Conservation (phyloP, 2,329 filamentous ascomycete species). For the Colletotrichum lupini region DNA sequence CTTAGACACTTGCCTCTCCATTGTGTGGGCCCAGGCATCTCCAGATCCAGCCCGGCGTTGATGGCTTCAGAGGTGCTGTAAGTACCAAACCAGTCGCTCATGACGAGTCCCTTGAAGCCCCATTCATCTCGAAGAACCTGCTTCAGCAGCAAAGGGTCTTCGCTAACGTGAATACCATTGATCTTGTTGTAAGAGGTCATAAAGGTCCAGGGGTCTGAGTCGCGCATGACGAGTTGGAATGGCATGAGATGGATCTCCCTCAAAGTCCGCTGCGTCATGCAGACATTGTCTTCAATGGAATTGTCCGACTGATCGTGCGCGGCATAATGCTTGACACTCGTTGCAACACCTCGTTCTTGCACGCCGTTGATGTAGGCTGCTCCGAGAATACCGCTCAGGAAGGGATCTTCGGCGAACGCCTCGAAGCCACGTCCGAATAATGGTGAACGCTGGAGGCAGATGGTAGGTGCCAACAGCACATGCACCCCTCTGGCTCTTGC, state of each 20-base stretch:
- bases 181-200: constrained; percentile 72
- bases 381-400: constrained; percentile 56
- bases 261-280: constrained; percentile 44
- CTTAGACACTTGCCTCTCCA: constrained; percentile 39
- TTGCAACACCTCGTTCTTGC: constrained; percentile 54
- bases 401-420: constrained; percentile 59
- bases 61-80: constrained; percentile 64
- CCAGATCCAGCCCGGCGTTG: constrained; percentile 65
- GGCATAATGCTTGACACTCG: constrained; percentile 59
- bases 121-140: constrained; percentile 65
- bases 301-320: constrained; percentile 42
- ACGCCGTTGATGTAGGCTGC: constrained; percentile 56
- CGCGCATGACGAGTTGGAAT: constrained; percentile 67
- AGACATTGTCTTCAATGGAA: constrained; percentile 39
- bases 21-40: constrained; percentile 68
- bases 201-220: constrained; percentile 62
- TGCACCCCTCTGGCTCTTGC: constrained; percentile 71
- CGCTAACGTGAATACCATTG: constrained; percentile 66
- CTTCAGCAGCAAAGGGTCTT: constrained; percentile 61
- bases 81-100: constrained; percentile 69
- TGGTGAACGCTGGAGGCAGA: constrained; percentile 60
- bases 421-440: constrained; percentile 61
- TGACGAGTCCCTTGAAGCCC: constrained; percentile 66
- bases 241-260: constrained; percentile 66
- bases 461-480: constrained; percentile 75